Conservation (phyloP, 225 moss, liverwort and hornwort species). For the Pseudoscleropodium purum region DNA sequence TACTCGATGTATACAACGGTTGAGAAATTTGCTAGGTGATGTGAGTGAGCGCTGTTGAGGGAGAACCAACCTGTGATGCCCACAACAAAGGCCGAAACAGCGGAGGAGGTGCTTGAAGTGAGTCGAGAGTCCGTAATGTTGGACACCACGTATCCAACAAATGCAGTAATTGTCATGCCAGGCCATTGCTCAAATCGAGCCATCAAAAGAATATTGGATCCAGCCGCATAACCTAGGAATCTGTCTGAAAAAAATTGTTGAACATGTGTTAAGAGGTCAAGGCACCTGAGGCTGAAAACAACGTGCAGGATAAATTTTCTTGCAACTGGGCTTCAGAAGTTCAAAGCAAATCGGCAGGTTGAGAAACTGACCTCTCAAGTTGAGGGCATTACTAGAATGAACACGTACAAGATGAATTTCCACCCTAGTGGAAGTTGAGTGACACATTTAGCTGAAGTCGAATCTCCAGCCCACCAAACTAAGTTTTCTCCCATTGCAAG, state of each 20-base stretch:
- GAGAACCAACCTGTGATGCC: slow-evolving; percentile 47
- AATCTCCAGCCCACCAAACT: slow-evolving; percentile 51
- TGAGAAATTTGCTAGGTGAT: neutral
- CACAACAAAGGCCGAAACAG: slow-evolving; percentile 65
- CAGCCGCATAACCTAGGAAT: slow-evolving; percentile 53
- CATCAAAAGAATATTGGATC: slow-evolving; percentile 68
- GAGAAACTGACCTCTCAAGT: neutral
- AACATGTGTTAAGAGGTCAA: neutral
- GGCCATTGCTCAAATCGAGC: slow-evolving; percentile 86
- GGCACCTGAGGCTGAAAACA: neutral
- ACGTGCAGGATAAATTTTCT: neutral
- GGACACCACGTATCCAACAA: slow-evolving; percentile 60
- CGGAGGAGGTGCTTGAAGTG: slow-evolving; percentile 46
- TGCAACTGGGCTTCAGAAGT: neutral
- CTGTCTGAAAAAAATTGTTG: slow-evolving; percentile 23
- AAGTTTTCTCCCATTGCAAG: slow-evolving; percentile 74
- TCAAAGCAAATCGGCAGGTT: neutral
- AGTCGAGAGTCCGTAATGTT: slow-evolving; percentile 20
- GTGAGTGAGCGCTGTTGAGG: neutral
- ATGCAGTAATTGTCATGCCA: slow-evolving; percentile 73
- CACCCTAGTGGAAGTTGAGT: slow-evolving; percentile 32
- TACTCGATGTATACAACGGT: neutral
- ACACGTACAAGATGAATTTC: slow-evolving; percentile 51
- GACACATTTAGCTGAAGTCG: slow-evolving; percentile 18
- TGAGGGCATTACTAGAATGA: neutral